These are phyloP conservation scores for Mortierella antarctica DNA, from an alignment of 192 early-diverging fungal species.

Conservation along the genomic window DNA sequence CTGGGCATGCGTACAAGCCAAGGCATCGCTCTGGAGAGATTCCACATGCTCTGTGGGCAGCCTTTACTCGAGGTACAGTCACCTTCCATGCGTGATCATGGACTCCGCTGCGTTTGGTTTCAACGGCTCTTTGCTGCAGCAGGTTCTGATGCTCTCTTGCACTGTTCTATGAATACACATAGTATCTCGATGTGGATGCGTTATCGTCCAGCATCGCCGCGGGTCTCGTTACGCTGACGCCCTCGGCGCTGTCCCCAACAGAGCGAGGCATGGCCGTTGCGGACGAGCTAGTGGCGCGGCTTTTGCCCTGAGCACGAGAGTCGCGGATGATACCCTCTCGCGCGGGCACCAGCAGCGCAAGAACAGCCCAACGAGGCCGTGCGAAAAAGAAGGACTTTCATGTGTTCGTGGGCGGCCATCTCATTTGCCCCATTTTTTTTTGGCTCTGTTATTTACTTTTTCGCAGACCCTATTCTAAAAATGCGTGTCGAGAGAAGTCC, in stretches of 20 bases:
- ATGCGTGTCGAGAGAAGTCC: too few species aligned
- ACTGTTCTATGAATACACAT: slow-evolving; percentile 7
- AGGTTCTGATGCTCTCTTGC: background rate
- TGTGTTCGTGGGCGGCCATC: too few species aligned
- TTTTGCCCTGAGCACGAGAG: slow-evolving; percentile 28
- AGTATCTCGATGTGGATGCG: slow-evolving; percentile 18
- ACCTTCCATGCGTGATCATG: too few species aligned
- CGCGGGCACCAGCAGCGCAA: background rate
- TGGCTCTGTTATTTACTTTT: too few species aligned
- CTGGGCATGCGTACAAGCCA: slow-evolving; percentile 62
- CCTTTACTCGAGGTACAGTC: slow-evolving; percentile 53
- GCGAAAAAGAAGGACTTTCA: background rate
- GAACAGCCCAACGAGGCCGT: background rate
- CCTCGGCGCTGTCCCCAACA: slow-evolving; percentile 55
- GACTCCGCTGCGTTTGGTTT: too few species aligned
- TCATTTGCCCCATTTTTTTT: too few species aligned
- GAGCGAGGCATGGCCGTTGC: slow-evolving; percentile 62
- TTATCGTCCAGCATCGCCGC: slow-evolving; percentile 14
- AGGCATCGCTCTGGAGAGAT: slow-evolving; percentile 52
- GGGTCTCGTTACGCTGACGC: slow-evolving; percentile 15
- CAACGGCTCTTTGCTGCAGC: background rate
- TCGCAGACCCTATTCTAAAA: too few species aligned
- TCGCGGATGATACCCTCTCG: background rate
- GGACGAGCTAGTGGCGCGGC: slow-evolving; percentile 58
- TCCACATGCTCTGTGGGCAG: slow-evolving; percentile 33